Evolutionary conservation across 1,284 basidiomycete species (phyloP), one percentile per base, ranked within the genome.

Genomic region (Sanghuangporus weigelae): DNA sequence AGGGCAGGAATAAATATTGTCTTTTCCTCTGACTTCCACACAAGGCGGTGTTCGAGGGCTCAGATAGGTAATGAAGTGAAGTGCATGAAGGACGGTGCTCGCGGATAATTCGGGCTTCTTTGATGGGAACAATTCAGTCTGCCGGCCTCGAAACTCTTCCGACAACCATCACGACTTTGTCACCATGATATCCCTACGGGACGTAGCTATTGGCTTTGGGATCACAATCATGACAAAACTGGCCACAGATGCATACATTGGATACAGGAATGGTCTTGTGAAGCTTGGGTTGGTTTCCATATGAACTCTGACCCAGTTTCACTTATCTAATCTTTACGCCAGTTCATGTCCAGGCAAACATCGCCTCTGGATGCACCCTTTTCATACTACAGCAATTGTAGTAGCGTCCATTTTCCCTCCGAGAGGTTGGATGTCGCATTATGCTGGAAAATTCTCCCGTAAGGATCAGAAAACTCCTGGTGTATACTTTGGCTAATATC

Each of bases 291-390:
- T 19, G 36, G 60, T 46, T 35, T 7, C 5, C 14, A 16, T 23
- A 42, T 12, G 7, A 8, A 39, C 19, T 42, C n/a, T 40, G n/a
- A n/a, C 8, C 16, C 23, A 35, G 8, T 55, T 12, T 36, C 2
- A 12, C 10, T 26, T 21, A n/a, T 50, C 10, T 11, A 12, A n/a
- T 21, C 16, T 50, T 50, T 21, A 40, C 14, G 26, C 26, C 44
- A 63, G 62, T 19, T n/a, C 23, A 14, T 63, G 62, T 63, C 62
- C 62, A 7, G 62, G 62, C 8, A 49, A 31, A 16, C 46, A 63
- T 53, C 36, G 31, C 23, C 54, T 63, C 16, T 58, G 48, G 55
- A 42, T 58, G 46, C 42, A 58, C 35, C 62, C 62, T 11, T 63
- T 63, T 46, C 55, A 53, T 23, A 38, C 57, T 12, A 7, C 40